phyloP scores from a whole-genome alignment of 2,329 filamentous ascomycete species.

The Aspergillus sclerotialis region DNA sequence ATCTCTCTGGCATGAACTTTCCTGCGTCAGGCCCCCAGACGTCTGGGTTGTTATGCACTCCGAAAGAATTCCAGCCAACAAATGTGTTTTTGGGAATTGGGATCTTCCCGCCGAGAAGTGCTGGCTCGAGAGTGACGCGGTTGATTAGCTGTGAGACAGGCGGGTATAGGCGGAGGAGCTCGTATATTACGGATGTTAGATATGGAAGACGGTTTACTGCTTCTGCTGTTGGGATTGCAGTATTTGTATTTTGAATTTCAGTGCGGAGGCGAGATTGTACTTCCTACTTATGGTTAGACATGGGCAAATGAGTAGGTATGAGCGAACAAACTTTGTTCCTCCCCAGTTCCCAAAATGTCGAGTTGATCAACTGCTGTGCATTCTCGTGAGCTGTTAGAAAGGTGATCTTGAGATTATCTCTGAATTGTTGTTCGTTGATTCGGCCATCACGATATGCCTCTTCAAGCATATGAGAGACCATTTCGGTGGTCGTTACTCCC shows the following conservation, averaged over 20 bases:
- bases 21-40: conserved; percentile 25
- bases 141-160: conserved; percentile 47
- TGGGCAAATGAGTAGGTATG: too few species aligned
- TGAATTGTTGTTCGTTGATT: conserved; percentile 31
- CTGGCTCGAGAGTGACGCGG: conserved; percentile 26
- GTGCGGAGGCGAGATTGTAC: conserved; percentile 24
- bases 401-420: conserved; percentile 34
- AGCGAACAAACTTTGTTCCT: conserved; percentile 15
- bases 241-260: conserved; percentile 19
- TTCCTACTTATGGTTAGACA: conserved; percentile 2
- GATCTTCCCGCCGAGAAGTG: conserved; percentile 20
- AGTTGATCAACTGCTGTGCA: conserved; percentile 32
- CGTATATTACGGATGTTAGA: conserved; percentile 40
- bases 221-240: conserved; percentile 14
- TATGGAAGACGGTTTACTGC: conserved; percentile 32
- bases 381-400: conserved; percentile 40
- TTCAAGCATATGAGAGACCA: conserved; percentile 16
- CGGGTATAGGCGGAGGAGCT: conserved; percentile 43
- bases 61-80: conserved; percentile 37
- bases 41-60: conserved; percentile 30
- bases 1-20: conserved; percentile 31
- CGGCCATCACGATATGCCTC: conserved; percentile 15
- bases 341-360: conserved; percentile 31
- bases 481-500: conserved; percentile 5
- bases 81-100: conserved; percentile 31